Evolutionary conservation across 2,329 filamentous ascomycete species (phyloP).

Genomic region (Trichoderma brevicompactum): DNA sequence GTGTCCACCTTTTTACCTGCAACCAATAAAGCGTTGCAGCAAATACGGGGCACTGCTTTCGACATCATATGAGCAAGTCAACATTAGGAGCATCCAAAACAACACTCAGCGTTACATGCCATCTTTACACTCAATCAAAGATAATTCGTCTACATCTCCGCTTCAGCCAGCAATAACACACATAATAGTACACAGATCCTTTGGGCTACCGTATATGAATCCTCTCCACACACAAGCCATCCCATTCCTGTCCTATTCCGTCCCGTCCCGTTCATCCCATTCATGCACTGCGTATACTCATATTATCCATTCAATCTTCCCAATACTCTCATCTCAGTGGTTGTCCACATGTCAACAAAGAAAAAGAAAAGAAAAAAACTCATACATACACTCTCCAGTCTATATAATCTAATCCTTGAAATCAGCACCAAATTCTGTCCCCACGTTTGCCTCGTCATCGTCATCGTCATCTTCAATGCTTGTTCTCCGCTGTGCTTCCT

Average conservation of each 20-base stretch:
- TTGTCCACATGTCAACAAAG: not conserved
- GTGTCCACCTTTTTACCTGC: not conserved
- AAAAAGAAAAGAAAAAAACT: not conserved
- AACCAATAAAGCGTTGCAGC: not conserved
- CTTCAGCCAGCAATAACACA: not conserved
- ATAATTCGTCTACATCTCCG: not conserved
- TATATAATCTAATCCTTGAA: constrained; percentile 26
- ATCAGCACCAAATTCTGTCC: constrained; percentile 36
- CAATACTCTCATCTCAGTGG: not conserved
- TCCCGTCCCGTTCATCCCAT: not conserved
- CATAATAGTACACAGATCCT: constrained; percentile 17
- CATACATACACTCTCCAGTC: constrained; percentile 18
- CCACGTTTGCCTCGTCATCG: constrained; percentile 59
- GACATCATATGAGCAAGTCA: too few species aligned
- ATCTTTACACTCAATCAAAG: not conserved
- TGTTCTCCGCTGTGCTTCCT: constrained; percentile 58
- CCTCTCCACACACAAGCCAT: not conserved
- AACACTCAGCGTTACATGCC: not conserved
- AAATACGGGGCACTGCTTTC: not conserved
- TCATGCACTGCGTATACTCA: constrained; percentile 14
- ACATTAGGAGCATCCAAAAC: too few species aligned
- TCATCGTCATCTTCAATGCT: constrained; percentile 65
- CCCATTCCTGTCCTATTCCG: not conserved
- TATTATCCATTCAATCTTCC: constrained; percentile 1
- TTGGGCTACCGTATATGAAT: not conserved